Percentiles rank a stretch among this genome's conserved stretches.
These are phyloP conservation scores for Leptographium procerum DNA, from an alignment of 2,329 filamentous ascomycete species.

Conservation along the genomic window DNA sequence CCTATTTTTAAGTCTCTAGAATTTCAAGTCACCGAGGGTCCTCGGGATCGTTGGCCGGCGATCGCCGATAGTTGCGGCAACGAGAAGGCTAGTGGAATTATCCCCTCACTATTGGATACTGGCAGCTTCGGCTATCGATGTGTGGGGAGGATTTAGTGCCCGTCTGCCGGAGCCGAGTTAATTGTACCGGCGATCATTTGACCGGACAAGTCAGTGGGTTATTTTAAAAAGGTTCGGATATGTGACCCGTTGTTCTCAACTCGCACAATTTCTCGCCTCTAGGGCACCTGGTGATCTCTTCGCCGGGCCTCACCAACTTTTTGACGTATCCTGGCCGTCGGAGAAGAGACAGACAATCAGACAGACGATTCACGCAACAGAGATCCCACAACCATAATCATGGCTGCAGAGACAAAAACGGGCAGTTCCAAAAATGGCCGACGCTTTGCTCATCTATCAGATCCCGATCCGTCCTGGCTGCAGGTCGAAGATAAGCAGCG, in stretches of 20 bases:
- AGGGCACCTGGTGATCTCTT: too few relatives aligned
- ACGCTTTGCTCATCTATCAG: not conserved
- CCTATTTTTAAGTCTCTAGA: not conserved
- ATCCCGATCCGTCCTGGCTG: conserved; percentile 3
- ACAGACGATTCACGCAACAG: not conserved
- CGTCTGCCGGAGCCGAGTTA: not conserved
- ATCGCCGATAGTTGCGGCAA: not conserved
- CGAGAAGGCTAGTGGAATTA: not conserved
- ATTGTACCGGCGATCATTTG: too few relatives aligned
- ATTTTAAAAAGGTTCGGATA: not conserved
- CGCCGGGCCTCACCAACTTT: too few relatives aligned
- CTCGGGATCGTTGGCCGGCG: not conserved
- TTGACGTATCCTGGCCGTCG: not conserved
- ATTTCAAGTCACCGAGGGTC: not conserved
- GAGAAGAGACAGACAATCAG: not conserved
- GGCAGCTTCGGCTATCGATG: not conserved
- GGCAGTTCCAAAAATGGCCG: not conserved
- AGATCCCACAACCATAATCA: not conserved
- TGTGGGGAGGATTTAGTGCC: not conserved
- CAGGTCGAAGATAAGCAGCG: conserved; percentile 1
- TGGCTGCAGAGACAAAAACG: not conserved
- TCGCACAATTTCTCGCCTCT: too few relatives aligned
- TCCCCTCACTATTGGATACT: not conserved
- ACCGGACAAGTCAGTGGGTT: too few relatives aligned
- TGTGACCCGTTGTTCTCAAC: not conserved